These are phyloP conservation scores for Miamiensis avidus DNA, from an alignment of 169 alveolate species.

Conservation along the genomic window DNA sequence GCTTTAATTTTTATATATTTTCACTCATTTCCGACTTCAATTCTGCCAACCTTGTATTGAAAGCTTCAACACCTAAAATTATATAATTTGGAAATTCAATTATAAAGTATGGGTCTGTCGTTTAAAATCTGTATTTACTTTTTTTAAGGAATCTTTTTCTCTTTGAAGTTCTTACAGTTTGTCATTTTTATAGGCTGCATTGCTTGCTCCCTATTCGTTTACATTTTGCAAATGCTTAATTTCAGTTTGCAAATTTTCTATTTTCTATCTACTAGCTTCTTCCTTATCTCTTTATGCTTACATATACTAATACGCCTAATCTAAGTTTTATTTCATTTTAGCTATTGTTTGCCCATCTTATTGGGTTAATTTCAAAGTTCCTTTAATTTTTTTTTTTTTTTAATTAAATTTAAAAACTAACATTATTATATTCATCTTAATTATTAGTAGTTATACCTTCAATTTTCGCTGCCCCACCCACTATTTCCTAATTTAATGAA, in stretches of 20 bases:
- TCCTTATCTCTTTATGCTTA: constrained; percentile 79
- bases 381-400: constrained; percentile 30
- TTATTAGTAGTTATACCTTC: not conserved
- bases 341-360: constrained; percentile 77
- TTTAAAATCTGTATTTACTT: not conserved
- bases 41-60: constrained; percentile 24
- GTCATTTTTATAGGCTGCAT: constrained; percentile 72
- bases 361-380: constrained; percentile 78
- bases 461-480: constrained; percentile 73
- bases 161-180: constrained; percentile 70
- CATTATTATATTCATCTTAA: too few species aligned
- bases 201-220: constrained; percentile 78
- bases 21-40: constrained; percentile 30
- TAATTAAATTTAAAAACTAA: too few species aligned
- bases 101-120: not conserved
- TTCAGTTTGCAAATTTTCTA: constrained; percentile 64
- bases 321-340: constrained; percentile 71
- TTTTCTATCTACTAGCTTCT: constrained; percentile 68
- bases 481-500: constrained; percentile 76
- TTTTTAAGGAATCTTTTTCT: constrained; percentile 50
- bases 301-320: constrained; percentile 80
- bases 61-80: constrained; percentile 46
- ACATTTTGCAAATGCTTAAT: constrained; percentile 57
- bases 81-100: too few species aligned
- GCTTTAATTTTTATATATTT: constrained; percentile 43